Evolutionary conservation across 2,329 filamentous ascomycete genomes (phyloP).

Genomic region (Mycosphaerelloides madeirae): DNA sequence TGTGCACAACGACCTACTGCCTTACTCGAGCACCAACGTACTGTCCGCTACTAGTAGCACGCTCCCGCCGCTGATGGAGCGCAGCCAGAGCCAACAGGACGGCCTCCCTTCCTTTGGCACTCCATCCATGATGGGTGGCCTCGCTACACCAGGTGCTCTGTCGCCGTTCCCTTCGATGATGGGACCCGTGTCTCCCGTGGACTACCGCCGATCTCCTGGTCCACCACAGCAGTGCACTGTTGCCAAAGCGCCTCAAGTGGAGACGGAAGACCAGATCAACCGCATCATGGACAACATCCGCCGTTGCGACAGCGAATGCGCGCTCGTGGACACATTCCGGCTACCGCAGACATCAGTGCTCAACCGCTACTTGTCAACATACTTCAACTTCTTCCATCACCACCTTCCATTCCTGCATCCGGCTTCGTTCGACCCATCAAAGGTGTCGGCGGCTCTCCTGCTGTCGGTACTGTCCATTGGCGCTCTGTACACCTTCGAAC

Average conservation of each 20-base stretch:
- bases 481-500: slow-evolving; percentile 92
- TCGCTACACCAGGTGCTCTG: slow-evolving; percentile 66
- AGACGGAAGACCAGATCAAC: slow-evolving; percentile 78
- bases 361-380: slow-evolving; percentile 90
- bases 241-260: slow-evolving; percentile 71
- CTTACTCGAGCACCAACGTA: slow-evolving; percentile 32
- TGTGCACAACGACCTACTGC: slow-evolving; percentile 48
- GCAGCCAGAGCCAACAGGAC: slow-evolving; percentile 38
- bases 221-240: slow-evolving; percentile 60
- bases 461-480: slow-evolving; percentile 91
- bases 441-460: slow-evolving; percentile 75
- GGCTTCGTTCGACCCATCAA: slow-evolving; percentile 77
- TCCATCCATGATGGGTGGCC: slow-evolving; percentile 63
- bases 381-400: slow-evolving; percentile 96
- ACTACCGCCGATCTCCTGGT: slow-evolving; percentile 66
- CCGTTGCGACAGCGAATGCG: slow-evolving; percentile 71
- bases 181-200: slow-evolving; percentile 62
- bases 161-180: slow-evolving; percentile 68
- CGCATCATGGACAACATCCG: slow-evolving; percentile 83
- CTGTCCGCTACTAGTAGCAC: slow-evolving; percentile 35
- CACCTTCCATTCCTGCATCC: slow-evolving; percentile 95
- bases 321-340: slow-evolving; percentile 83
- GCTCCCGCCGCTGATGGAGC: slow-evolving; percentile 63
- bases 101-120: slow-evolving; percentile 55
- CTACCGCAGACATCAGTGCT: slow-evolving; percentile 74